Evolutionary conservation across 2,329 filamentous ascomycete species (phyloP), one percentile per base, ranked within the genome.

Genomic region (Colletotrichum caudatum): DNA sequence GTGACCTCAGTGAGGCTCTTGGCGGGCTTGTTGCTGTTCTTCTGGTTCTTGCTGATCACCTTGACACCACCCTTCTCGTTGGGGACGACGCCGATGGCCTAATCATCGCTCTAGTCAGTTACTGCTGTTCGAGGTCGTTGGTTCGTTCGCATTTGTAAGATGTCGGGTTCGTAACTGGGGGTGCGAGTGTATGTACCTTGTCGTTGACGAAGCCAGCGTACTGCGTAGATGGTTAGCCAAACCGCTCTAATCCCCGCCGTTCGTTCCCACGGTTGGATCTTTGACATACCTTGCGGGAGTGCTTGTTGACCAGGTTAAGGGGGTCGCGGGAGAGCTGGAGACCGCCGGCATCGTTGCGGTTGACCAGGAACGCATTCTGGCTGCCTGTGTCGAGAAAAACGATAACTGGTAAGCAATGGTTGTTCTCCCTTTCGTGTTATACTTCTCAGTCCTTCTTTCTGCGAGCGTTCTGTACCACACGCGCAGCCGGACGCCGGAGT

Each of bases 271-370:
- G 23, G 5, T 41, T n/a, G 23, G 9, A 14, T 20, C 35, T 18
- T 12, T 46, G 46, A 69, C 82, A 76, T 85, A 96, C 94, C 92
- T 97, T 98, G 87, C 94, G 93, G 79, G 89, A 91, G 89, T 97
- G 92, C 86, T 92, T 88, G 92, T 98, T 98, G 84, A 86, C 89
- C 85, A 98, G 86, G 91, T 98, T 99, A 78, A 98, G 86, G 80
- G 95, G 94, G 83, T 98, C 95, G 79, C 93, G 93, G 78, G 95
- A 98, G 90, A 99, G 94, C 86, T 93, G 93, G 78, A 93, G 88
- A 83, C 93, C 93, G 81, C 93, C 94, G 80, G 88, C 88, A 79
- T 86, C 85, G 82, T 90, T 92, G 87, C 94, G 93, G 92, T 97
- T 97, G 83, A 95, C 93, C 83, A 97, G 92, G 90, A 88, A 97